Conservation (phyloP, 495 filamentous ascomycete genomes). For the Daldinia concentrica region DNA sequence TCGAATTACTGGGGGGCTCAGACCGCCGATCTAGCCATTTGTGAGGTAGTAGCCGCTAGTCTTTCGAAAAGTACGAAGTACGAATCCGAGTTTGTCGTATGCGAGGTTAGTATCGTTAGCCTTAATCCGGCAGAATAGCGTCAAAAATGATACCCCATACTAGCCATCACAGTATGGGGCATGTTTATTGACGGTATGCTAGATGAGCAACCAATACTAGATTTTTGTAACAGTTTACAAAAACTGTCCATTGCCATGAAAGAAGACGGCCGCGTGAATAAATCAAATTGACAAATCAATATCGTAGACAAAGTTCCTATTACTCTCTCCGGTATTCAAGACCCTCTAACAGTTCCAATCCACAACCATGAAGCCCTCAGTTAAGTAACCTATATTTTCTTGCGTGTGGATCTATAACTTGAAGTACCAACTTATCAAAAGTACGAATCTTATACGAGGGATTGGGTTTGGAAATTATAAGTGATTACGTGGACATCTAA, state of each 20-base stretch:
- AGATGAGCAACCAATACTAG: no score
- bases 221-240: no score
- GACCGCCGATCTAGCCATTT: conserved; percentile 3
- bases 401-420: background rate
- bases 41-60: background rate
- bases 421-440: background rate
- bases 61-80: conserved; percentile 28
- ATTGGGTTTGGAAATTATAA: background rate
- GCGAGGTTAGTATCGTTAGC: background rate
- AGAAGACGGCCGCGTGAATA: no score
- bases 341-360: background rate
- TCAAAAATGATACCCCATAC: no score
- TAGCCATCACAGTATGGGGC: no score
- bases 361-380: background rate
- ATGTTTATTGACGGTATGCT: no score
- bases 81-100: background rate
- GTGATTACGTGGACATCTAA: background rate
- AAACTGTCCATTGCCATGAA: no score
- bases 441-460: background rate
- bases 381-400: background rate
- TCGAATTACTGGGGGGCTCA: background rate
- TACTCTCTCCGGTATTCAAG: background rate
- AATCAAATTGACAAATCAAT: no score
- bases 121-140: no score
- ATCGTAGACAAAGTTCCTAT: background rate